These are phyloP conservation scores for Epichloe bromicola DNA, from an alignment of 2,329 filamentous ascomycete species.

Conservation along the genomic window DNA sequence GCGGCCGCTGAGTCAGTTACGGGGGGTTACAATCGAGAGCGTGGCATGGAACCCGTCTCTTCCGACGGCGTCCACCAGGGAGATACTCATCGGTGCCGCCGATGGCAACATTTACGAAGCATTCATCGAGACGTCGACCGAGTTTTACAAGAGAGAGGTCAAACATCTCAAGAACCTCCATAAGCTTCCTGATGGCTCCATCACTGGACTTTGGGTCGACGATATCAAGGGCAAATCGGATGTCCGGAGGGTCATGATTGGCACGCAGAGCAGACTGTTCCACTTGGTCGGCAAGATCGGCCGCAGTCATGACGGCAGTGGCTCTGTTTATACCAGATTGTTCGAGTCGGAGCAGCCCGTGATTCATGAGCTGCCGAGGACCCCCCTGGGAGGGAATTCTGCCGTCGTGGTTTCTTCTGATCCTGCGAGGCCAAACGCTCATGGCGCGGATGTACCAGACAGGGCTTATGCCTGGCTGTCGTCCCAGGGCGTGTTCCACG, in stretches of 20 bases:
- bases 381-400: slow-evolving; percentile 42
- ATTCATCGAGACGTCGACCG: slow-evolving; percentile 85
- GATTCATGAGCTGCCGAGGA: slow-evolving; percentile 55
- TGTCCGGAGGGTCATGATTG: slow-evolving; percentile 62
- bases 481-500: slow-evolving; percentile 75
- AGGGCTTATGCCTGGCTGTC: slow-evolving; percentile 84
- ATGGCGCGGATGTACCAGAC: slow-evolving; percentile 52
- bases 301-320: slow-evolving; percentile 63
- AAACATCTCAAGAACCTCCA: slow-evolving; percentile 79
- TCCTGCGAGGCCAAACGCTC: slow-evolving; percentile 36
- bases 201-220: slow-evolving; percentile 81
- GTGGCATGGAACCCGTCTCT: slow-evolving; percentile 91
- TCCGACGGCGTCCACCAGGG: slow-evolving; percentile 84
- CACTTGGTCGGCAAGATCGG: slow-evolving; percentile 72
- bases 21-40: slow-evolving; percentile 76
- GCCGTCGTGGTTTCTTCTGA: slow-evolving; percentile 68
- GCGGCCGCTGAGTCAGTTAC: slow-evolving; percentile 66
- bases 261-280: slow-evolving; percentile 64
- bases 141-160: slow-evolving; percentile 92
- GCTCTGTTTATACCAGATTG: slow-evolving; percentile 72
- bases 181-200: slow-evolving; percentile 66
- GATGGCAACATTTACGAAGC: slow-evolving; percentile 93
- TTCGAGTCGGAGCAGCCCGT: slow-evolving; percentile 79
- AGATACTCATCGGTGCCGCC: slow-evolving; percentile 83
- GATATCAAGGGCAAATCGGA: slow-evolving; percentile 55